Evolutionary conservation across 352 stramenopile genomes (phyloP), one percentile per base, ranked within the genome.

Genomic region (Phytophthora ramorum): DNA sequence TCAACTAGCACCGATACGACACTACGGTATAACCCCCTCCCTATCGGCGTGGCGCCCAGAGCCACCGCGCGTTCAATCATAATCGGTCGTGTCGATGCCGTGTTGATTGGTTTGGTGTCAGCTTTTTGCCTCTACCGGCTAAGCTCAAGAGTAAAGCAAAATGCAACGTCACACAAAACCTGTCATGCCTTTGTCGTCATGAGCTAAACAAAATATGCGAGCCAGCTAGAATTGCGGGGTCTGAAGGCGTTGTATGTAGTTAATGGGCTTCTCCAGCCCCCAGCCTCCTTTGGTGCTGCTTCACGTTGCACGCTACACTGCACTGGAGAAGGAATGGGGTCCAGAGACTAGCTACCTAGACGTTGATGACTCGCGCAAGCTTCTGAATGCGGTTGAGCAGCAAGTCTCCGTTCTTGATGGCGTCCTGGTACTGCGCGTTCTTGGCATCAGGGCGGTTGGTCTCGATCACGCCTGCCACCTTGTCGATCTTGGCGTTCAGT

Each of bases 401-500:
- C 70, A 98, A 73, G 85, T 99, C 98, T 56, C 97, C 97, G 79
- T 99, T 96, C 87, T 99, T 98, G 78, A 99, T 99, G 56, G 98
- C 97, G 52, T 97, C 92, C 77, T 98, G 91, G 79, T 99, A 99
- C 78, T 99, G 96, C 16, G 96, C 94, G 83, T 99, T 99, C 83
- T 99, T 99, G 63, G 92, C 89, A 86, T 99, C 97, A 1, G 97
- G 95, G 44, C 97, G 90, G 74, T 98, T 99, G n/a, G 96, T 99
- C 73, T 99, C 96, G 60, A 99, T 98, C 26, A 99, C 96, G 34
- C 96, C 97, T 17, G 84, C 96, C 43, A 99, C 97, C 83, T 99
- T 99, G 81, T 99, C 97, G 78, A 99, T 99, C 82, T 99, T 99
- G 49, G 97, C 98, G 65, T 98, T 98, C 47, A 99, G 76, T 32